Evolutionary conservation across 495 filamentous ascomycete genomes (phyloP), one percentile per base, ranked within the genome.

Genomic region (Trichocladium uniseriatum): DNA sequence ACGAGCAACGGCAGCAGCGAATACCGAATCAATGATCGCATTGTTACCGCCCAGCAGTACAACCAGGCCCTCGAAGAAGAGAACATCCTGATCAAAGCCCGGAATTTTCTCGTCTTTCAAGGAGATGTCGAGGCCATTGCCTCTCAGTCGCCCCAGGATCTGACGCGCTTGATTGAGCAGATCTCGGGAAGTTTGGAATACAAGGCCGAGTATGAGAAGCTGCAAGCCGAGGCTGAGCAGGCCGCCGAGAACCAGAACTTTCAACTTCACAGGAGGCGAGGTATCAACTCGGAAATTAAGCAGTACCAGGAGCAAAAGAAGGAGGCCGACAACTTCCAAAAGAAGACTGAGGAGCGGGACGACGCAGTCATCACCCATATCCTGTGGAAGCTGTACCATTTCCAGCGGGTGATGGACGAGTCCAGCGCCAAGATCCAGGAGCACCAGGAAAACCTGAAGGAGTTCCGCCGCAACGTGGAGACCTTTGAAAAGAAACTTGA

Each of bases 61-160:
- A 97, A 97, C 63, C 84, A 90, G 44, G 85, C 86, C 4, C 72
- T 99, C 39, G 92, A 97, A 65, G 76, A 80, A 32, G 90, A 99
- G 64, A 95, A 95, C 55, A 99, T 99, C 51, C 69, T 97, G 58
- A 95, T 99, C 69, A 95, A 94, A 64, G 92, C 92, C 29, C 83
- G 92, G 49, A 97, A 97, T 64, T 99, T 97, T 67, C 76, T 99
- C 0, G 92, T 99, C 22, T 97, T 97, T 67, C 92, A 99, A 66
- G 92, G 92, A 44, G 92, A 99, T 63, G 92, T 99, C 37, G 92
- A 99, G 68, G 83, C 87, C n/a, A 96, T 99, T 55, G 94, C 92
- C 5, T 84, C 87, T 6, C 92, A 97, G 64, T 88, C 87, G 0
- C 88, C 92, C 0, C 86, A 82, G 54, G 92, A 97, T 55, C 78